phyloP scores from a whole-genome alignment of 73 alveolate species.

The Blepharisma japonicum region DNA sequence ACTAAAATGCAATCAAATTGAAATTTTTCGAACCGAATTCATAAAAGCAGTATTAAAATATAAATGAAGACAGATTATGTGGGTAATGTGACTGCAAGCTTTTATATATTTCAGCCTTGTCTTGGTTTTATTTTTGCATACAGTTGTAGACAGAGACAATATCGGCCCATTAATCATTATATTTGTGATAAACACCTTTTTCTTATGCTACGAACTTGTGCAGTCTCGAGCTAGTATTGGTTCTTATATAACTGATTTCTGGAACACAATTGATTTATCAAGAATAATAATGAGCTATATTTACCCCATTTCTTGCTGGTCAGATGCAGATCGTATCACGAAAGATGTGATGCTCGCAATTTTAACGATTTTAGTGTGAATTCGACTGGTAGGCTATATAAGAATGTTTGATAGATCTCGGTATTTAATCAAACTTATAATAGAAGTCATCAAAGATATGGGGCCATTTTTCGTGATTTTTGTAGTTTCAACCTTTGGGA shows the following conservation, averaged over 20 bases:
- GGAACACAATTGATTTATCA: neutral
- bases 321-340: neutral
- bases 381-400: constrained; percentile 17
- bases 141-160: constrained; percentile 18
- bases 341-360: neutral
- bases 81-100: neutral
- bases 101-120: neutral
- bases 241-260: neutral
- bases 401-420: constrained; percentile 10
- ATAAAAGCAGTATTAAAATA: neutral
- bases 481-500: neutral
- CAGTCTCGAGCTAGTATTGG: neutral
- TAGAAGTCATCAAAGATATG: constrained; percentile 3
- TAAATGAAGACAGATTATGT: constrained; percentile 6
- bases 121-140: neutral
- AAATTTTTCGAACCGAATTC: neutral
- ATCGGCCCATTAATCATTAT: neutral
- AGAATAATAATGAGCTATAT: neutral
- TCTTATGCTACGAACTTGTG: neutral
- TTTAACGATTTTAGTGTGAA: neutral
- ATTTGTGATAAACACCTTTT: neutral
- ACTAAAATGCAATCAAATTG: neutral
- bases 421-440: neutral
- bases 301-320: neutral
- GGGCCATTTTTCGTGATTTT: constrained; percentile 9